Evolutionary conservation across 1,139 yeast species (phyloP).

Genomic region (Debaryomyces sp.): DNA sequence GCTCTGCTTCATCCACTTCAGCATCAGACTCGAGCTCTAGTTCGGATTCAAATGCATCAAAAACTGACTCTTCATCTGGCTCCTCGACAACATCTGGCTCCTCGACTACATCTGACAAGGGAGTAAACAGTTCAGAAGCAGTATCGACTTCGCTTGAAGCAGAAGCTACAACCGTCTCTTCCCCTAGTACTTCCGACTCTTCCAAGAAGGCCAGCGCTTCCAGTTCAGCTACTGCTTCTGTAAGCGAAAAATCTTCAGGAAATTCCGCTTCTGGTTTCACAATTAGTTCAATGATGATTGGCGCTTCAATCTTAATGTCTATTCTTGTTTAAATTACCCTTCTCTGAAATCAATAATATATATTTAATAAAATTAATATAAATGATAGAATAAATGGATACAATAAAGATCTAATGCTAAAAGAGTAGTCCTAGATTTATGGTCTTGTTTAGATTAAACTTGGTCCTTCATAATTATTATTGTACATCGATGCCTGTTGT

Average conservation of each 20-base stretch:
- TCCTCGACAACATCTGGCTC: conserved; percentile 5
- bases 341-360: not conserved
- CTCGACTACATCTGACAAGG: conserved; percentile 2
- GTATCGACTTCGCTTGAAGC: conserved; percentile 5
- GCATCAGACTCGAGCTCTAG: conserved; percentile 6
- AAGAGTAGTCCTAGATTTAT: not conserved
- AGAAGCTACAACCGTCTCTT: conserved; percentile 1
- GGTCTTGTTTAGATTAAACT: conserved; percentile 22
- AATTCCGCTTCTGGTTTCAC: not conserved
- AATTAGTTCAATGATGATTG: not conserved
- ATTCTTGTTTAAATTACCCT: not conserved
- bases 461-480: conserved; percentile 28
- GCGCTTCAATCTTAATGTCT: not conserved
- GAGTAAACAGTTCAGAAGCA: not conserved
- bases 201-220: not conserved
- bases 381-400: conserved; percentile 1
- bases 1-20: conserved; percentile 7
- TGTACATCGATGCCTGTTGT: conserved; percentile 9
- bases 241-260: not conserved
- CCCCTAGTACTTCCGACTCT: conserved; percentile 3
- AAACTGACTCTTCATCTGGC: conserved; percentile 1
- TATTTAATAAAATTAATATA: conserved; percentile 2
- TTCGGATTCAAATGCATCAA: not conserved
- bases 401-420: conserved; percentile 4
- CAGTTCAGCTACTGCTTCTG: not conserved